These are phyloP conservation scores for Microglena sp. DNA, from an alignment of 139 green algal genomes.

Conservation along the genomic window DNA sequence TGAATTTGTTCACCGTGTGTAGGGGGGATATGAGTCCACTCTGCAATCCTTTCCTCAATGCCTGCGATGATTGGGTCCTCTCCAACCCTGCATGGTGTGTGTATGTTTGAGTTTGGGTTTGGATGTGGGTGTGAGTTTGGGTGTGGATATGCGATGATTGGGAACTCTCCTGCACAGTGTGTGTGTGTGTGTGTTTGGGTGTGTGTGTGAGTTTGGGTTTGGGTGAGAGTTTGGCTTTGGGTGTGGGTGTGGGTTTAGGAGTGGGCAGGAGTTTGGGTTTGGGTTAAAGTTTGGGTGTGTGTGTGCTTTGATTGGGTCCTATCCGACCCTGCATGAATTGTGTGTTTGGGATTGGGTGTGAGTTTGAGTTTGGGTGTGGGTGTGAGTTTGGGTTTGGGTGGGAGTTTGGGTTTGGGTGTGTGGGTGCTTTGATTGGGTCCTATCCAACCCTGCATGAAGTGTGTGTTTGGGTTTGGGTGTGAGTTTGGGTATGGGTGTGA, in stretches of 20 bases:
- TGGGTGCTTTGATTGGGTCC: no score
- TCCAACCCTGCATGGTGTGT: conserved; percentile 13
- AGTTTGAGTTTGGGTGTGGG: no score
- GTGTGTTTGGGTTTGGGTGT: no score
- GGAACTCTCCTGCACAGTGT: background rate
- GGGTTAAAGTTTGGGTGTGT: background rate
- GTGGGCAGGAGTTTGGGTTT: background rate
- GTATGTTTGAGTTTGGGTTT: background rate
- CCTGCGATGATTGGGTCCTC: conserved; percentile 39
- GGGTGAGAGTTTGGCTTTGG: background rate
- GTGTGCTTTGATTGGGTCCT: no score
- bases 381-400: no score
- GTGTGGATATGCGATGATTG: background rate
- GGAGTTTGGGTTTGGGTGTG: no score
- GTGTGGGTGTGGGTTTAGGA: background rate
- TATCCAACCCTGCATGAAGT: no score
- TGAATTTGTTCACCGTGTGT: conserved; percentile 56
- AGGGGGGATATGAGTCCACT: conserved; percentile 59
- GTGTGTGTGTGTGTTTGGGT: background rate
- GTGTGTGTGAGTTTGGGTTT: background rate
- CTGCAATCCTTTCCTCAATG: conserved; percentile 48
- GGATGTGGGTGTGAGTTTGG: background rate
- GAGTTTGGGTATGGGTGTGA: no score
- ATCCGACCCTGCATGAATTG: background rate
- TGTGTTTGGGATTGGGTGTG: background rate